Percentiles rank a stretch among this genome's conserved stretches.
Evolutionary conservation across 371 early-diverging fungal species (phyloP).

Genomic region (Mortierella sp.): DNA sequence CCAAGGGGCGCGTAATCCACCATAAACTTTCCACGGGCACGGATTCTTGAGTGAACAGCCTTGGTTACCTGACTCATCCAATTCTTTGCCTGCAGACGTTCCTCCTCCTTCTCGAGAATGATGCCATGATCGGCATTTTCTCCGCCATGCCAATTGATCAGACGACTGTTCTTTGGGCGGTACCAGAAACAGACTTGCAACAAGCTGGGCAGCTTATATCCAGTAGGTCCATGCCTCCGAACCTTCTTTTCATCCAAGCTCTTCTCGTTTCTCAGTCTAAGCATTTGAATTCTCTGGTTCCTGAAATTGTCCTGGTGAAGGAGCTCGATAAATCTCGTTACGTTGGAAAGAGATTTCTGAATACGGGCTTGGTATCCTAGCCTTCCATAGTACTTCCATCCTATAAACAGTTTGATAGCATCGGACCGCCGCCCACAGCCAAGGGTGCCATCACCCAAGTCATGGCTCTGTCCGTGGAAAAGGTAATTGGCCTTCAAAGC

Average conservation of each 20-base stretch:
- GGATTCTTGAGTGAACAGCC: conserved; percentile 62
- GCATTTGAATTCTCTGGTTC: conserved; percentile 42
- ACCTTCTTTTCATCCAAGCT: conserved; percentile 4
- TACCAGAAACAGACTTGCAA: conserved; percentile 53
- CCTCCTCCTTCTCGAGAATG: conserved; percentile 27
- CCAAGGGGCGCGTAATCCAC: conserved; percentile 74
- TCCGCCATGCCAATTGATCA: conserved; percentile 49
- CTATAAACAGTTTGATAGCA: conserved; percentile 83
- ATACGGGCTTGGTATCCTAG: conserved; percentile 42
- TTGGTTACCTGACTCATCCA: conserved; percentile 61
- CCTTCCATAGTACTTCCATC: conserved; percentile 84
- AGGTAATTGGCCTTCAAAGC: conserved; percentile 76
- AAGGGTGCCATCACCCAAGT: conserved; percentile 84
- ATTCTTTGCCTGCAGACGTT: conserved; percentile 52
- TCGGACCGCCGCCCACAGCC: conserved; percentile 91
- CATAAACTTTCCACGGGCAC: conserved; percentile 65
- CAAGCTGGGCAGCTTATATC: conserved; percentile 18
- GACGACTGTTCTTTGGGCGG: conserved; percentile 35
- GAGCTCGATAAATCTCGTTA: conserved; percentile 36
- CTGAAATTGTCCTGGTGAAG: conserved; percentile 30
- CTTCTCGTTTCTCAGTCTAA: conserved; percentile 34
- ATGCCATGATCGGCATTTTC: conserved; percentile 17
- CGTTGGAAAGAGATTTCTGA: conserved; percentile 47
- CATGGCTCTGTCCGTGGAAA: conserved; percentile 78
- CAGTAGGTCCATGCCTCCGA: no score